Evolutionary conservation across 345 rosid genomes (phyloP).

Genomic region (Brassica nigra): DNA sequence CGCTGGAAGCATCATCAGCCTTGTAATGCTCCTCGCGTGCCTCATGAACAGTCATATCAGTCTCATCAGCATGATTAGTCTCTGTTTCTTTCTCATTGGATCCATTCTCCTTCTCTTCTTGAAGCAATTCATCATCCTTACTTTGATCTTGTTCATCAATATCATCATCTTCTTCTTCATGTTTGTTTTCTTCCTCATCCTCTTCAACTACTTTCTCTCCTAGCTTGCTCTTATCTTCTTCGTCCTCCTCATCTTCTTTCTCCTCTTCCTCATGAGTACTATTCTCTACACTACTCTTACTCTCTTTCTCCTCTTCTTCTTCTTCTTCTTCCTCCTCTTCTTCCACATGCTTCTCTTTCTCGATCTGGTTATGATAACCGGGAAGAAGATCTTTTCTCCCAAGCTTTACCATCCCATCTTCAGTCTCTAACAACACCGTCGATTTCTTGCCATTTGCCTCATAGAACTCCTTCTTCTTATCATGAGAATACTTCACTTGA

Average conservation of each 20-base stretch:
- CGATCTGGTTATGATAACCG: conserved; percentile 44
- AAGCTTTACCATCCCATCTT: conserved; percentile 45
- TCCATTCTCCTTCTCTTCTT: conserved; percentile 52
- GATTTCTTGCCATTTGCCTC: conserved; percentile 50
- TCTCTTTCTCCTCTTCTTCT: conserved; percentile 45
- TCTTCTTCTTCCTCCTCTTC: conserved; percentile 50
- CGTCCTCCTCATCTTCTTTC: conserved; percentile 49
- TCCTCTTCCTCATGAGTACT: conserved; percentile 41
- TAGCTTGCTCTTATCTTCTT: conserved; percentile 45
- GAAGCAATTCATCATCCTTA: conserved; percentile 52
- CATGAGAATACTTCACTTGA: conserved; percentile 88
- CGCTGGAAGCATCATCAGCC: conserved; percentile 97
- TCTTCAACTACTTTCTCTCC: conserved; percentile 52
- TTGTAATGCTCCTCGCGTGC: conserved; percentile 84
- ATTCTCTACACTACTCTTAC: conserved; percentile 21
- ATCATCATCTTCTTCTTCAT: conserved; percentile 39
- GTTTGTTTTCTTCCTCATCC: conserved; percentile 50
- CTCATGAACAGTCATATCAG: conserved; percentile 49
- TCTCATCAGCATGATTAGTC: conserved; percentile 46
- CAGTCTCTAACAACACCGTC: conserved; percentile 34
- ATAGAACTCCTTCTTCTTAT: conserved; percentile 74
- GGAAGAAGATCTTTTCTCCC: conserved; percentile 82
- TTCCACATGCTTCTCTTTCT: conserved; percentile 50
- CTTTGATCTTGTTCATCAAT: conserved; percentile 54
- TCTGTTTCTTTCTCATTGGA: conserved; percentile 37